Evolutionary conservation across 2,329 filamentous ascomycete species (phyloP), one percentile per base, ranked within the genome.

Genomic region (Sphaerulina populicola): DNA sequence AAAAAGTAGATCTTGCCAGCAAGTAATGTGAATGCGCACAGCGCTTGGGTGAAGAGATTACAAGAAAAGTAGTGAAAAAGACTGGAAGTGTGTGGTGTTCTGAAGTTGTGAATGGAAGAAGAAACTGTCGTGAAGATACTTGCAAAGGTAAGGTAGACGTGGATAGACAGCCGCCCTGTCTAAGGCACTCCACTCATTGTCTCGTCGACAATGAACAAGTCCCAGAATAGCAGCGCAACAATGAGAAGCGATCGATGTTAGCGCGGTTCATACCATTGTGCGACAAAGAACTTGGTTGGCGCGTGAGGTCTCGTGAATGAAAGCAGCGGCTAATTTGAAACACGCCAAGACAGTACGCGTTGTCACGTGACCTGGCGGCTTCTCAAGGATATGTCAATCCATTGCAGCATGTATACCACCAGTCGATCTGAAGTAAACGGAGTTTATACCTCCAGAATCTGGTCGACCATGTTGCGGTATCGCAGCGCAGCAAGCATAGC

Each of bases 301-400:
- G 31, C 31, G 31, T 30, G 46, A 9, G 18, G 36, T 31, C 40
- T 35, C 33, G 36, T 36, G 45, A 31, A 38, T 49, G 46, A 43
- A 43, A 38, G 46, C 38, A 43, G 46, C 46, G 46, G 29, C 39
- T 49, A 35, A 49, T 21, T n/a, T 49, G 46, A 49, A 49, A 49
- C 46, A 37, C 21, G 39, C 18, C 39, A 41, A 41, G 18, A 41
- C 3, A 23, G 27, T 3, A 8, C 2, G 15, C 39, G 6, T 29
- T 12, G 3, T 9, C 37, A 39, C 37, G 37, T 39, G 37, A 39
- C 5, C 11, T 39, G 37, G 37, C 31, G 10, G 10, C 12, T n/a
- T 27, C 23, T 7, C 23, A 27, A 35, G 12, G 31, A 35, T 10
- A 11, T n/a, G 30, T 33, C 30, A 8, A 33, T 8, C 11, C 30